A percentile compares a stretch with the other conserved stretches of the same genome.
These are phyloP conservation scores for Colletotrichum sp. DNA, from an alignment of 2,329 filamentous ascomycete genomes.

Conservation along the genomic window DNA sequence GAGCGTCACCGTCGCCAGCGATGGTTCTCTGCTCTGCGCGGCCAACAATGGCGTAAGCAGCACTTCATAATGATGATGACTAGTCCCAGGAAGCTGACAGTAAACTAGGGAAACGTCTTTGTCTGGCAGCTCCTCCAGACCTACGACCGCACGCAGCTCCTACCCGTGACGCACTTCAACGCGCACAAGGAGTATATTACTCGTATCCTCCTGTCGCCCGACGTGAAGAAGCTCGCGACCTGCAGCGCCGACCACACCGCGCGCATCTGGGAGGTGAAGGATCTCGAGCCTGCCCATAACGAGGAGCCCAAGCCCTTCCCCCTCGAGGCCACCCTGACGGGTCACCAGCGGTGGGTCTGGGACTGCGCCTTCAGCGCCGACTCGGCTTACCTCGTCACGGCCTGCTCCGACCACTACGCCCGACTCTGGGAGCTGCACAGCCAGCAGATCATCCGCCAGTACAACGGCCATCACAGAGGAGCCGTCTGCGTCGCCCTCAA, in stretches of 20 bases:
- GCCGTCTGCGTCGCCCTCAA: constrained; percentile 93
- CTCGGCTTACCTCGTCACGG: constrained; percentile 90
- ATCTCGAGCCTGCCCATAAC: constrained; percentile 59
- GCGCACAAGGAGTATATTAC: constrained; percentile 95
- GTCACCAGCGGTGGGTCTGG: constrained; percentile 97
- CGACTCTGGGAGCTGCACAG: constrained; percentile 87
- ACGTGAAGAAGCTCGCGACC: constrained; percentile 92
- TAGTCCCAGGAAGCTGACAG: background rate
- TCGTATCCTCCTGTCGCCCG: constrained; percentile 87
- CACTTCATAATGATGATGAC: background rate
- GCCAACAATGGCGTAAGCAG: constrained; percentile 82
- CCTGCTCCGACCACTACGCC: constrained; percentile 92
- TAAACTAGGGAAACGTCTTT: constrained; percentile 86
- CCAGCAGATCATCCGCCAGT: constrained; percentile 91
- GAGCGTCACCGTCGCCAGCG: constrained; percentile 94
- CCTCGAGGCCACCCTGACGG: constrained; percentile 84
- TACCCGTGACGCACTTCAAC: constrained; percentile 87
- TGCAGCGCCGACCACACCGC: constrained; percentile 93
- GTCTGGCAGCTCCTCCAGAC: constrained; percentile 93
- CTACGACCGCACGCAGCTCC: constrained; percentile 80
- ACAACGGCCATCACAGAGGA: constrained; percentile 91
- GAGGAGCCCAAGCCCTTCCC: constrained; percentile 67
- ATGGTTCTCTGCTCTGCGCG: constrained; percentile 90
- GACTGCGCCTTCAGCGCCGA: constrained; percentile 96
- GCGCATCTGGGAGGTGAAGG: constrained; percentile 91